Evolutionary conservation across 495 filamentous ascomycete species (phyloP).

Genomic region (Penicillium canariense): DNA sequence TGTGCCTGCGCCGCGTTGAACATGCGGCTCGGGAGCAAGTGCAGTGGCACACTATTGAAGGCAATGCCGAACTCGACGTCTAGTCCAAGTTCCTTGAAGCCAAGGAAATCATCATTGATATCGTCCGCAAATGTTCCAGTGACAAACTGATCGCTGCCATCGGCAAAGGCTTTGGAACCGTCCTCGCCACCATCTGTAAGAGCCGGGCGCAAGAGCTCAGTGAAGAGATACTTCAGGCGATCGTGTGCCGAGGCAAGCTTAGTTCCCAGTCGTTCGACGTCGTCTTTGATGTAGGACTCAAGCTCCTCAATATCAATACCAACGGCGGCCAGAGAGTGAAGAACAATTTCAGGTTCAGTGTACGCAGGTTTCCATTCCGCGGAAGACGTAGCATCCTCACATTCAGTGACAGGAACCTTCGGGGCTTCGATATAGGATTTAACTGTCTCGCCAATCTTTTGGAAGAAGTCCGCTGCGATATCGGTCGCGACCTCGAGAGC

Average conservation of each 20-base stretch:
- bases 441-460: slow-evolving; percentile 74
- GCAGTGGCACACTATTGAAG: slow-evolving; percentile 84
- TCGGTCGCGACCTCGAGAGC: slow-evolving; percentile 89
- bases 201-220: slow-evolving; percentile 88
- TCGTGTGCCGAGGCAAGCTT: slow-evolving; percentile 86
- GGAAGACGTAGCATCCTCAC: slow-evolving; percentile 27
- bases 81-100: slow-evolving; percentile 92
- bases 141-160: slow-evolving; percentile 96
- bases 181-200: slow-evolving; percentile 76
- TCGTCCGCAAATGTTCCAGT: slow-evolving; percentile 97
- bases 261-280: slow-evolving; percentile 82
- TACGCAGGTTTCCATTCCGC: slow-evolving; percentile 62
- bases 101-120: slow-evolving; percentile 97
- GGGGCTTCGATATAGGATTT: slow-evolving; percentile 80
- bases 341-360: slow-evolving; percentile 75
- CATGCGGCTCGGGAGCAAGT: slow-evolving; percentile 90
- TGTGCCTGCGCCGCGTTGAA: slow-evolving; percentile 75
- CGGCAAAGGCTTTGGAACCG: slow-evolving; percentile 86
- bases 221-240: slow-evolving; percentile 83
- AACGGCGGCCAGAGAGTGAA: slow-evolving; percentile 80
- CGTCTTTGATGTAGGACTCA: slow-evolving; percentile 88
- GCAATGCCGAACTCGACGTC: slow-evolving; percentile 85
- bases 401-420: slow-evolving; percentile 54
- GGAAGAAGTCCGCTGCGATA: slow-evolving; percentile 84
- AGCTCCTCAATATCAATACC: slow-evolving; percentile 78